Evolutionary conservation across 169 alveolate species (phyloP).

Genomic region (Babesia ovis): DNA sequence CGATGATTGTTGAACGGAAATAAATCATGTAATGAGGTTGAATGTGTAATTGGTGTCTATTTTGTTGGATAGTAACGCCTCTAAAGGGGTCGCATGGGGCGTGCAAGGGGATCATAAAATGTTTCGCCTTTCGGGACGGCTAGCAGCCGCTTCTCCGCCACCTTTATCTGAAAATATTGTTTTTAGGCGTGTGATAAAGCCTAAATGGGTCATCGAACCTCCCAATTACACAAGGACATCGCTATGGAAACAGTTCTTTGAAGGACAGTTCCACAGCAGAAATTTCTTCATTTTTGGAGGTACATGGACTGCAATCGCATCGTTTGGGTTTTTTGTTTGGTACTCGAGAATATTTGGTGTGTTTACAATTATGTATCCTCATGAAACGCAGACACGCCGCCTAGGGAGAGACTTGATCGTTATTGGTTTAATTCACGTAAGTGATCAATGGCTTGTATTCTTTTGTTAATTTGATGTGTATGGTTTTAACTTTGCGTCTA

Average conservation of each 20-base stretch:
- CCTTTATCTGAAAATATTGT: slow-evolving; percentile 66
- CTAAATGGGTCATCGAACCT: slow-evolving; percentile 82
- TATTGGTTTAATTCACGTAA: slow-evolving; percentile 86
- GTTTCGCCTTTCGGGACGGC: slow-evolving; percentile 22
- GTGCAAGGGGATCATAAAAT: background rate
- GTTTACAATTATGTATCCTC: background rate
- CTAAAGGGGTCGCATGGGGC: slow-evolving; percentile 5
- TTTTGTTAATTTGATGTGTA: too few relatives aligned
- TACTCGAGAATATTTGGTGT: slow-evolving; percentile 78
- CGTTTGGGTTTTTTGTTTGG: slow-evolving; percentile 83
- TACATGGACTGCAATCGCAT: slow-evolving; percentile 86
- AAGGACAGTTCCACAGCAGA: slow-evolving; percentile 81
- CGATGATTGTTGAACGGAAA: too few relatives aligned
- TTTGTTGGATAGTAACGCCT: background rate
- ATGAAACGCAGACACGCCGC: slow-evolving; percentile 78
- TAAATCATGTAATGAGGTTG: too few relatives aligned
- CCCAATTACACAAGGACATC: slow-evolving; percentile 85
- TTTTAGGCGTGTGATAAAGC: slow-evolving; percentile 73
- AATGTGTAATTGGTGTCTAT: too few relatives aligned
- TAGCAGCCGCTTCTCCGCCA: slow-evolving; percentile 5
- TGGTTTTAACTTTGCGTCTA: too few relatives aligned
- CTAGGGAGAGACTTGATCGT: slow-evolving; percentile 82
- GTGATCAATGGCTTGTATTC: too few relatives aligned
- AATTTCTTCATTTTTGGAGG: slow-evolving; percentile 82
- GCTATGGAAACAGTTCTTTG: slow-evolving; percentile 82